phyloP scores from a whole-genome alignment of 441 rosid species.

The Erodium texanum region DNA sequence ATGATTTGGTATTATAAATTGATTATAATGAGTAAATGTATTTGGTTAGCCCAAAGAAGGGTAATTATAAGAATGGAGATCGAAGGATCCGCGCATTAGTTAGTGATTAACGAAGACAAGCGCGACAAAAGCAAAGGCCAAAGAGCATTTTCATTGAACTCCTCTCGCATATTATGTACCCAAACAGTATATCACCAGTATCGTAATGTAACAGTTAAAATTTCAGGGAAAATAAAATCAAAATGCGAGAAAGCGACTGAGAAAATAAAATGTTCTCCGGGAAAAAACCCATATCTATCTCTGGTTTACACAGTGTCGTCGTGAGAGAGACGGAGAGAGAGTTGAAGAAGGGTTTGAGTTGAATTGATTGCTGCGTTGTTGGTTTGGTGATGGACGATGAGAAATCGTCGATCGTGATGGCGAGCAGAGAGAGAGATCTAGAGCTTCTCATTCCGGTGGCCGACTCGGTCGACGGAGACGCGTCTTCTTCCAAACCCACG shows the following conservation, averaged over 20 bases:
- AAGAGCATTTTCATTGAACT: no score
- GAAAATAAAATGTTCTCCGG: neutral
- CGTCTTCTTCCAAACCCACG: slow-evolving; percentile 46
- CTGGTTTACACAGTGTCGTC: neutral
- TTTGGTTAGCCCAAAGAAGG: no score
- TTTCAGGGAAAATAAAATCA: neutral
- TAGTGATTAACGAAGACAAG: no score
- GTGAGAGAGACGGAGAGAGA: neutral
- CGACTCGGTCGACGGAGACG: slow-evolving; percentile 34
- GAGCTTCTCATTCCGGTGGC: slow-evolving; percentile 90
- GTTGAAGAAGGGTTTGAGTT: neutral
- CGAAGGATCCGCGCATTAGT: no score
- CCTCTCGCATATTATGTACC: no score
- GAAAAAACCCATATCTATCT: neutral
- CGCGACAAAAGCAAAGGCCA: no score
- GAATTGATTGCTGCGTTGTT: neutral
- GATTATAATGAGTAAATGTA: no score
- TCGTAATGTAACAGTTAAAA: no score
- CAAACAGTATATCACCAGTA: no score
- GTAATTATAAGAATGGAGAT: no score
- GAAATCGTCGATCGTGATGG: slow-evolving; percentile 59
- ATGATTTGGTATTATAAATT: no score
- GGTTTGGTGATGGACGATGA: slow-evolving; percentile 58
- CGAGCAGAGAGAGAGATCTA: slow-evolving; percentile 61
- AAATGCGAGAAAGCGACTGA: neutral